Evolutionary conservation across 345 rosid genomes (phyloP).

Genomic region (Crucihimalaya himalaica): DNA sequence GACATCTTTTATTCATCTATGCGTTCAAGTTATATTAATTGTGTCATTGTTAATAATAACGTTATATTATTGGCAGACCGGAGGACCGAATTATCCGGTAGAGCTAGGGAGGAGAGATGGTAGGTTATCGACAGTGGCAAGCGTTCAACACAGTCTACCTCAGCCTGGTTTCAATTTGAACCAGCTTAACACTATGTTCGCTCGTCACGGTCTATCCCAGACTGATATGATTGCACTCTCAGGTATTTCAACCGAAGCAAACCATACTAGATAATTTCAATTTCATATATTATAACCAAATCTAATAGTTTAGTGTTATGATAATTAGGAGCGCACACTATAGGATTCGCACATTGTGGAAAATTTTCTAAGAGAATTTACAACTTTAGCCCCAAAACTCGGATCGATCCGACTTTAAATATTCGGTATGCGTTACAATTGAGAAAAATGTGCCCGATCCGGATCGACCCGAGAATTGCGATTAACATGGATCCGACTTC

Average conservation of each 20-base stretch:
- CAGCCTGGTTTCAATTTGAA: constrained; percentile 54
- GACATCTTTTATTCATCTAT: too few species aligned
- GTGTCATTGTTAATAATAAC: not conserved
- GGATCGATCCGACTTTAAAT: constrained; percentile 67
- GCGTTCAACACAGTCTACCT: constrained; percentile 69
- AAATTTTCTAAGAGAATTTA: constrained; percentile 63
- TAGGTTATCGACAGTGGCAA: constrained; percentile 57
- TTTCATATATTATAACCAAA: not conserved
- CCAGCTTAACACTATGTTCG: constrained; percentile 70
- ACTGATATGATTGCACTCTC: constrained; percentile 89
- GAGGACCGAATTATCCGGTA: constrained; percentile 78
- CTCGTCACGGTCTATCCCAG: constrained; percentile 58
- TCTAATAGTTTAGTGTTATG: not conserved
- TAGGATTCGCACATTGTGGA: constrained; percentile 81
- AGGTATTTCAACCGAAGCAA: constrained; percentile 43
- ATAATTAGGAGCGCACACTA: constrained; percentile 67
- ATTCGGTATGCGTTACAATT: constrained; percentile 55
- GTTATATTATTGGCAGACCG: constrained; percentile 52
- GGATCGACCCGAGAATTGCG: constrained; percentile 67
- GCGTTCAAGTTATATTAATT: not conserved
- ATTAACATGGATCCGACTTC: constrained; percentile 82
- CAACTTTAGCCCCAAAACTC: constrained; percentile 55
- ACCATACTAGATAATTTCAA: not conserved
- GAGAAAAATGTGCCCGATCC: constrained; percentile 61
- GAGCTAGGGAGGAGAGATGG: constrained; percentile 89